A percentile compares a stretch with the other conserved stretches of the same genome.
phyloP scores from a whole-genome alignment of 2,329 filamentous ascomycete species.

The Cercospora berteroae region DNA sequence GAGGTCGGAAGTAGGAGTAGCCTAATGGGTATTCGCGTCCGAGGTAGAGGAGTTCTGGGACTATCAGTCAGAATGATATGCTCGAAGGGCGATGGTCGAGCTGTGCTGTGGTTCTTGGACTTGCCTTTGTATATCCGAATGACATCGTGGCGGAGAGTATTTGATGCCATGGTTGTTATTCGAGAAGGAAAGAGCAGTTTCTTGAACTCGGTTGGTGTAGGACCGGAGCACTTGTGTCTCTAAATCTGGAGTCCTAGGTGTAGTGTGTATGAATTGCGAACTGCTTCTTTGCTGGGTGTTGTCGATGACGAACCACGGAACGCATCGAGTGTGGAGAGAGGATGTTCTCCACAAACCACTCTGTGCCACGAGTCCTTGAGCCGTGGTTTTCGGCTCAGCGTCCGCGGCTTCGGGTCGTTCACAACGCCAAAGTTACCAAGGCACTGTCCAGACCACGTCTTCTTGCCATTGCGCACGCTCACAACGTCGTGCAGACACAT shows the following conservation, averaged over 20 bases:
- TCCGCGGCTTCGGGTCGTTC: background rate
- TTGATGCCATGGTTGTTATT: constrained; percentile 17
- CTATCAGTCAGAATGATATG: background rate
- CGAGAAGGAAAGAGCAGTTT: too few relatives aligned
- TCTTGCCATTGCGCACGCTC: background rate
- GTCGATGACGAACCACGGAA: constrained; percentile 5
- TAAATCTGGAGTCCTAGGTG: too few relatives aligned
- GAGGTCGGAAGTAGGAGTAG: constrained; percentile 74
- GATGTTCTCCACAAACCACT: background rate
- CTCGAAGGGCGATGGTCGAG: background rate
- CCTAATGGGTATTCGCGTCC: constrained; percentile 85
- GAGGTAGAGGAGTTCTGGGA: constrained; percentile 74
- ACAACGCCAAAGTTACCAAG: background rate
- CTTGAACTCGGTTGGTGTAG: too few relatives aligned
- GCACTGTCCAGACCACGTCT: background rate
- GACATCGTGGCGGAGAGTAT: constrained; percentile 68
- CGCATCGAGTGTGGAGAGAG: background rate
- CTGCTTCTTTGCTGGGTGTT: background rate
- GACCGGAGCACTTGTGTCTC: background rate
- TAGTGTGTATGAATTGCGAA: background rate
- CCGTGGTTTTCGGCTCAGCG: constrained; percentile 1
- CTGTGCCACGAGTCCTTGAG: background rate
- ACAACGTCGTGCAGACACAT: background rate
- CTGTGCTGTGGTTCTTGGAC: background rate
- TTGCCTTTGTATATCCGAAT: constrained; percentile 86